Evolutionary conservation across 352 stramenopile species (phyloP), one percentile per base, ranked within the genome.

Genomic region (Thraustotheca clavata): DNA sequence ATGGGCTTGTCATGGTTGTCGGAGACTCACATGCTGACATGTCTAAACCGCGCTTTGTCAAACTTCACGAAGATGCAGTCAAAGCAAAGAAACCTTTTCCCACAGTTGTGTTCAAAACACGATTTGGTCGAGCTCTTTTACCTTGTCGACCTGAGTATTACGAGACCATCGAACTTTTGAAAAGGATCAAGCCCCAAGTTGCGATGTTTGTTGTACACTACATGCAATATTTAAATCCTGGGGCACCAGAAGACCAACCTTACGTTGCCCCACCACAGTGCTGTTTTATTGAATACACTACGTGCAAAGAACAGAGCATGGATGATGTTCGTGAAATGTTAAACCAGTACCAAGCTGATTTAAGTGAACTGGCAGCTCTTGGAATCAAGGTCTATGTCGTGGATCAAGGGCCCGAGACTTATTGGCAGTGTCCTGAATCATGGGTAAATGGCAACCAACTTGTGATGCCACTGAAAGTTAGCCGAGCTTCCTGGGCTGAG

Each of bases 321-420:
- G 7, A 47, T n/a, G 50, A 60, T 36, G 33, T 39, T 11, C 18
- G 16, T 7, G 22, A 35, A 33, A 60, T 41, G 14, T 12, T 50
- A 12, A 6, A 6, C 12, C 11, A 22, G 43, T 14, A 33, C 22
- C 6, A 6, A 14, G 5, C 24, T 9, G 18, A 12, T 33, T n/a
- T 35, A 18, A 14, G 6, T 6, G n/a, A 60, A 16, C 50, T 60
- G 33, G 29, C 50, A 20, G 27, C 50, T 8, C 18, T 47, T 36
- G 50, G 50, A n/a, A 60, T 60, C 50, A 4, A 47, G n/a, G 50
- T 60, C 12, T 60, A 48, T 22, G 50, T 60, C 26, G 50, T 35
- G 8, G 18, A n/a, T 12, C 11, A 41, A 16, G 47, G 32, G 24
- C 18, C 26, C 5, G 50, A 60, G 11, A 20, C 12, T 22, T 7